Evolutionary conservation across 2,329 filamentous ascomycete species (phyloP), one percentile per base, ranked within the genome.

Genomic region (Sporothrix brasiliensis): DNA sequence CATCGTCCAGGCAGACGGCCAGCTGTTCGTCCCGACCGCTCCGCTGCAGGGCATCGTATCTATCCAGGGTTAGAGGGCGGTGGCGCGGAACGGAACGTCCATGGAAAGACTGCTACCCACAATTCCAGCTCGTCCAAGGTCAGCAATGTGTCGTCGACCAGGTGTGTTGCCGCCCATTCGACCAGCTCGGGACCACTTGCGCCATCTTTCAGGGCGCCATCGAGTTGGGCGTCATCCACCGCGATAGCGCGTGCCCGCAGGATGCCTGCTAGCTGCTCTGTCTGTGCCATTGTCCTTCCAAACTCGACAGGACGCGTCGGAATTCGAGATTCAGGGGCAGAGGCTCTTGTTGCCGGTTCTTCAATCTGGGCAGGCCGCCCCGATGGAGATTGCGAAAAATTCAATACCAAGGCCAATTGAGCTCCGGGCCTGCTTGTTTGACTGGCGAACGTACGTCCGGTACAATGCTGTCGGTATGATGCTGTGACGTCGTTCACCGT

Each of bases 71-170:
- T 39, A 61, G 56, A 39, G 6, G 30, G 14, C 16, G 11, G 24
- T 9, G 14, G 39, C 16, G 27, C 16, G 5, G 19, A 39, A 50
- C 16, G 49, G 24, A 14, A 7, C 41, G 14, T 13, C 14, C 21
- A 39, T 1, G 4, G 19, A 10, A 16, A 16, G 19, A 24, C n/a
- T 4, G 4, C 1, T 0, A 41, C 58, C n/a, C 13, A 61, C 86
- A 85, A 75, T 61, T 81, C 80, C 71, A 86, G 78, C 77, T 89
- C 87, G 74, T 88, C 84, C 69, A 79, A 79, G 56, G 83, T 84
- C 53, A 89, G 78, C 14, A 89, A 79, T 34, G 84, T 86, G 72
- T 87, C 85, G 2, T 79, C 75, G 14, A 77, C 78, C 47, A 88
- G 79, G 75, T 86, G 83, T 73, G 80, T 76, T 39, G 79, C 76